Evolutionary conservation across 495 filamentous ascomycete genomes (phyloP).

Genomic region (Platismatia glauca): DNA sequence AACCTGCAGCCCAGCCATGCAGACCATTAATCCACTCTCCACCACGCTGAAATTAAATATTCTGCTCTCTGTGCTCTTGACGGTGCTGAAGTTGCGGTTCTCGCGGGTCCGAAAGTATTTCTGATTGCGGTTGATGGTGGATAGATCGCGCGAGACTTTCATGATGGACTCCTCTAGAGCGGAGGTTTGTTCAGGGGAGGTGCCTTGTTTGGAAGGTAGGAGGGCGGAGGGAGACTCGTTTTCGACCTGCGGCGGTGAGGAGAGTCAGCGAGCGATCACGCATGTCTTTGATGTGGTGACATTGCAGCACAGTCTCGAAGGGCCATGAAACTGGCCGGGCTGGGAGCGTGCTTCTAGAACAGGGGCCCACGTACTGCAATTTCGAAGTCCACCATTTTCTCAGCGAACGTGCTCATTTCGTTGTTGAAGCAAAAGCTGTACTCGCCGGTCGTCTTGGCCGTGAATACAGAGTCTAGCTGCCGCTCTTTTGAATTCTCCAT

Average conservation of each 20-base stretch:
- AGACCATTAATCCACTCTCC: conserved; percentile 83
- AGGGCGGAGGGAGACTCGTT: conserved; percentile 72
- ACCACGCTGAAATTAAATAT: conserved; percentile 98
- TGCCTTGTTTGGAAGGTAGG: conserved; percentile 84
- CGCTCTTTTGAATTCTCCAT: conserved; percentile 85
- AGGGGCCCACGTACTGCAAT: conserved; percentile 62
- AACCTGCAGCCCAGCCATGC: conserved; percentile 94
- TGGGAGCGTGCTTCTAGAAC: not conserved
- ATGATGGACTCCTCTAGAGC: conserved; percentile 90
- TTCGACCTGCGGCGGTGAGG: conserved; percentile 57
- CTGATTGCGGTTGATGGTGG: conserved; percentile 95
- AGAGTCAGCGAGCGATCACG: not conserved
- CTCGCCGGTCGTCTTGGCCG: conserved; percentile 83
- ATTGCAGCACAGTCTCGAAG: not conserved
- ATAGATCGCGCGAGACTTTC: conserved; percentile 87
- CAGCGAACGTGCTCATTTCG: conserved; percentile 93
- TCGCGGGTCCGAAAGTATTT: conserved; percentile 99
- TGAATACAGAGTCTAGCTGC: conserved; percentile 98
- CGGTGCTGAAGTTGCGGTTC: conserved; percentile 97
- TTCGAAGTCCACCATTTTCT: conserved; percentile 98
- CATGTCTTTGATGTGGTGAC: not conserved
- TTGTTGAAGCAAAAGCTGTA: conserved; percentile 99
- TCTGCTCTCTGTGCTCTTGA: conserved; percentile 85
- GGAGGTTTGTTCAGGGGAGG: conserved; percentile 81
- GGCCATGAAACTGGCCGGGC: not conserved